Base-by-base conservation (phyloP, 208 protist genomes). In the Eutreptiella sp. region DNA sequence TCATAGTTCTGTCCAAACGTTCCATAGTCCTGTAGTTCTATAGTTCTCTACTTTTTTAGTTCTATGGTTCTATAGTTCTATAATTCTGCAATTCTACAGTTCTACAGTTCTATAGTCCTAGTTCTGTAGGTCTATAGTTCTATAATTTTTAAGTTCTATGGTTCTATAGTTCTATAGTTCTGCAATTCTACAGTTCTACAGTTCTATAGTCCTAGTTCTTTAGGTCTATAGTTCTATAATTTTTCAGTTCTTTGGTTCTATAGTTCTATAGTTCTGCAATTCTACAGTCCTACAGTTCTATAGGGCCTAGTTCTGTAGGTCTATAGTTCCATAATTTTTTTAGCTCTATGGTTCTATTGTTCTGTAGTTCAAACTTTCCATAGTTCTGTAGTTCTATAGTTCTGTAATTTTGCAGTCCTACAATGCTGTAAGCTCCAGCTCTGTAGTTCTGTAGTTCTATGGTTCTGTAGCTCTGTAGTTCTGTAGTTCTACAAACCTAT, bases 321-420 rank as follows among this genome's bases (percentile, higher is more conserved):
- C 19, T 41, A 41, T 41, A 21, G 36, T 41, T 41, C 16, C 16
- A 21, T 41, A 41, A 21, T n/a, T 41, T 41, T 41, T 41, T 41
- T n/a, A n/a, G n/a, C n/a, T n/a, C 19, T 41, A 41, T 41, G 16
- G n/a, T 41, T 41, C 36, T 41, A 41, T 41, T 41, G 16, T 41
- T 41, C 19, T 41, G n/a, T 41, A 21, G 16, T 41, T 41, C 19
- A 41, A 21, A 21, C 16, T 41, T 41, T 41, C 19, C 19, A 21
- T n/a, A 21, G 16, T 41, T 41, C 19, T 41, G n/a, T 41, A 21
- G 16, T 41, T 41, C 19, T 41, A 21, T 41, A 21, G n/a, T 41
- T 41, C 19, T 41, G 16, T 41, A 41, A 21, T 41, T 41, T 41
- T 41, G 16, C 19, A 41, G 16, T 41, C 36, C 19, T 41, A 21